Conservation (phyloP, 331 rosid species). For the Cucumis variabilis region DNA sequence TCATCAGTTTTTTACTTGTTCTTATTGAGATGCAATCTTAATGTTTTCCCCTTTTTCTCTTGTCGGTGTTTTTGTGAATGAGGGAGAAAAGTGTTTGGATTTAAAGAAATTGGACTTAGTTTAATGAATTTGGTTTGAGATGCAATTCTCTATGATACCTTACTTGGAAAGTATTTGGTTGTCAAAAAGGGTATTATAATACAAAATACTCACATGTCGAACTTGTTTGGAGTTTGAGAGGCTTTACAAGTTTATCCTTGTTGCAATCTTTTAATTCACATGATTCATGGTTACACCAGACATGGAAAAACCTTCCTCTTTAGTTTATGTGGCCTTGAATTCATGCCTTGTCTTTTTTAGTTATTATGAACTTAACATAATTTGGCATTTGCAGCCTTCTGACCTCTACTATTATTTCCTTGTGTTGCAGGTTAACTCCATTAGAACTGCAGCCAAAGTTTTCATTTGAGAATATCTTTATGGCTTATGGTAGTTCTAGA, state of each 20-base stretch:
- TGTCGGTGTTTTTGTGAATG: conserved; percentile 8
- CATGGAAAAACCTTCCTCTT: conserved; percentile 31
- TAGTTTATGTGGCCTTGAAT: conserved; percentile 39
- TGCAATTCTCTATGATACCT: conserved; percentile 6
- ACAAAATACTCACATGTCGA: conserved; percentile 41
- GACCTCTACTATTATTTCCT: conserved; percentile 25
- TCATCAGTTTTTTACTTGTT: neutral
- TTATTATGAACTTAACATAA: conserved; percentile 9
- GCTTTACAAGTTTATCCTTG: conserved; percentile 46
- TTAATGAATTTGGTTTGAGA: conserved; percentile 9
- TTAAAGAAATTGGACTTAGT: neutral
- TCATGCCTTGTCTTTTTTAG: neutral
- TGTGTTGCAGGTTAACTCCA: conserved; percentile 43
- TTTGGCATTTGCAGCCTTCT: conserved; percentile 28
- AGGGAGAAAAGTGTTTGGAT: no score
- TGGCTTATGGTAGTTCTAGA: conserved; percentile 74
- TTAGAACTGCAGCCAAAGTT: conserved; percentile 36
- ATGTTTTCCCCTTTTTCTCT: neutral
- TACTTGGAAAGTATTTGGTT: neutral
- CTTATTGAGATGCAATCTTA: neutral
- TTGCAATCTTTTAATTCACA: conserved; percentile 44
- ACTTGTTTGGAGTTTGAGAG: conserved; percentile 40
- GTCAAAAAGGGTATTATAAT: conserved; percentile 7
- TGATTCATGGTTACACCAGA: conserved; percentile 43
- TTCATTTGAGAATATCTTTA: conserved; percentile 40